These are phyloP conservation scores for Trichoderma atroviride DNA, from an alignment of 2,329 filamentous ascomycete species.

Conservation along the genomic window DNA sequence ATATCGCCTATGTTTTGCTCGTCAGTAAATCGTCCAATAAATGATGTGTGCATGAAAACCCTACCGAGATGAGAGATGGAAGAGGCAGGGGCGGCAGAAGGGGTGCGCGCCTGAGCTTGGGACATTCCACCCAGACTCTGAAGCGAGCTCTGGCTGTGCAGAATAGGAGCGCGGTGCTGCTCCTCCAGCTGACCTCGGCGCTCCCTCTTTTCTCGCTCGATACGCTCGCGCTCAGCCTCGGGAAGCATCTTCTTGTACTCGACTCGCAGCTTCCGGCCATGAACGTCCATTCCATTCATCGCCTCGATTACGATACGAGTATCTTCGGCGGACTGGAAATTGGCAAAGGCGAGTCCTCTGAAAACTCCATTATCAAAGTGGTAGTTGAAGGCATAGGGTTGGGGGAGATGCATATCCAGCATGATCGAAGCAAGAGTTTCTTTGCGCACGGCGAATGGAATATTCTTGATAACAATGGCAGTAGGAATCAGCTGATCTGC, in stretches of 20 bases:
- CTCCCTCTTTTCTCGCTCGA: conserved; percentile 96
- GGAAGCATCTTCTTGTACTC: conserved; percentile 99
- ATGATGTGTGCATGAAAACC: conserved; percentile 1
- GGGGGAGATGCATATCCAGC: conserved; percentile 88
- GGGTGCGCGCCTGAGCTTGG: conserved; percentile 59
- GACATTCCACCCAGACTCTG: conserved; percentile 71
- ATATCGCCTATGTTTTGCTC: conserved; percentile 57
- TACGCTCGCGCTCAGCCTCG: conserved; percentile 88
- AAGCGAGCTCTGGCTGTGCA: conserved; percentile 85
- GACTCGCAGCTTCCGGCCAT: conserved; percentile 90
- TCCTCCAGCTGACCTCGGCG: conserved; percentile 94
- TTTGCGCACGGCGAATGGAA: conserved; percentile 97
- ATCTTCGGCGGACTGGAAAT: conserved; percentile 94
- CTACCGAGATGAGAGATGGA: conserved; percentile 46
- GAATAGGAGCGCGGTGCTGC: conserved; percentile 79
- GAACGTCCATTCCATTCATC: conserved; percentile 94
- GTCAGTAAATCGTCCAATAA: conserved; percentile 27
- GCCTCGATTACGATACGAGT: conserved; percentile 89
- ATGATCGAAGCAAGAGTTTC: conserved; percentile 91
- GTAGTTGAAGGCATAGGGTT: conserved; percentile 99
- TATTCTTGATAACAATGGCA: conserved; percentile 99
- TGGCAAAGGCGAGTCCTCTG: conserved; percentile 92
- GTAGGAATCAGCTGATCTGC: conserved; percentile 94
- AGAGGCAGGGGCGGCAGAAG: conserved; percentile 34
- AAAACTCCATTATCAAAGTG: conserved; percentile 99